A percentile compares a stretch with the other conserved stretches of the same genome.
phyloP scores from a whole-genome alignment of 2,329 filamentous ascomycete genomes.

The Akanthomyces muscarius region DNA sequence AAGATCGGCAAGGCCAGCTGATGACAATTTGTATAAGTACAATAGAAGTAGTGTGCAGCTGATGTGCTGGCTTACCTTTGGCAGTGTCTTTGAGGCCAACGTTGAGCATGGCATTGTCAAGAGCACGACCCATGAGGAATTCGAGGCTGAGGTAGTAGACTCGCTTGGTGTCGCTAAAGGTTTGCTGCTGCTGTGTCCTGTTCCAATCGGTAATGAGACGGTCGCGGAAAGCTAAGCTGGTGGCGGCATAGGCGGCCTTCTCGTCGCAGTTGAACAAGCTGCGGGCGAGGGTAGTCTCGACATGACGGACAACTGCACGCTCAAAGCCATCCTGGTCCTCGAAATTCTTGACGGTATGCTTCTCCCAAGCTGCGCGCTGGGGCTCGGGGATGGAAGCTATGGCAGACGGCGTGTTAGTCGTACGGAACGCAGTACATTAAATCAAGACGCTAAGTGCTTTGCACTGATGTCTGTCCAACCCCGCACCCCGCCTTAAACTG shows the following conservation, averaged over 20 bases:
- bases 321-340: conserved; percentile 78
- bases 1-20: conserved; percentile 80
- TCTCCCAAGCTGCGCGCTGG: conserved; percentile 75
- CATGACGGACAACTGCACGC: conserved; percentile 83
- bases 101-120: conserved; percentile 99
- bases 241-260: conserved; percentile 83
- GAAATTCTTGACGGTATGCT: conserved; percentile 63
- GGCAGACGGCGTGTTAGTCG: conserved; percentile 17
- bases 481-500: conserved; percentile 9
- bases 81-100: conserved; percentile 82
- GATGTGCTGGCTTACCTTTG: conserved; percentile 50
- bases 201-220: conserved; percentile 95
- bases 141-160: conserved; percentile 97
- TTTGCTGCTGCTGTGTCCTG: conserved; percentile 94
- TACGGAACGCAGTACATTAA: not conserved
- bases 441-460: not conserved
- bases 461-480: not conserved
- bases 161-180: conserved; percentile 83
- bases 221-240: conserved; percentile 88
- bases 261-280: conserved; percentile 99
- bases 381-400: conserved; percentile 78
- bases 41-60: not conserved
- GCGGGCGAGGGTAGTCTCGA: conserved; percentile 92
- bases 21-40: conserved; percentile 18
- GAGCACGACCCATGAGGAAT: conserved; percentile 92